A percentile compares a stretch with the other conserved stretches of the same genome.
Conservation (phyloP, 768 basidiomycete genomes). For the Cubamyces sp. region DNA sequence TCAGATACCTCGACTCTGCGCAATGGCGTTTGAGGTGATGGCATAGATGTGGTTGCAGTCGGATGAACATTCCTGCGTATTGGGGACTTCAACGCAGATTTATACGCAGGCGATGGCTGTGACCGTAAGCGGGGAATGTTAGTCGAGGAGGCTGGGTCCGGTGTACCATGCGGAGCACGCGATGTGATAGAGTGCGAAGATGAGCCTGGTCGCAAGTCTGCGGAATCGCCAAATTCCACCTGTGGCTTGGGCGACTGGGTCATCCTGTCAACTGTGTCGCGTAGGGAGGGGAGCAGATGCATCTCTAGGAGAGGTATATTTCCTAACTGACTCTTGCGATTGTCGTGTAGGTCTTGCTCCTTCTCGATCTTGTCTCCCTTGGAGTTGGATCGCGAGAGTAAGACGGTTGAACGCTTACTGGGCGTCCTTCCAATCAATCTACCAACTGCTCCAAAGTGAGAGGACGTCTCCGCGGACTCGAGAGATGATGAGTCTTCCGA, state of each 20-base stretch:
- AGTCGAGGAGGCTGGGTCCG: neutral
- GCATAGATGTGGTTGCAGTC: neutral
- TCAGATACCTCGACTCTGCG: too few species aligned
- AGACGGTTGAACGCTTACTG: constrained; percentile 13
- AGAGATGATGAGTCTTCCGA: constrained; percentile 12
- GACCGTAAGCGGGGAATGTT: constrained; percentile 10
- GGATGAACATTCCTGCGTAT: neutral
- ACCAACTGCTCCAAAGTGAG: constrained; percentile 1
- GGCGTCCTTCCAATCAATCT: constrained; percentile 11
- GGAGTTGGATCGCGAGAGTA: neutral
- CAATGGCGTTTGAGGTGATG: neutral
- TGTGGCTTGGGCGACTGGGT: constrained; percentile 41
- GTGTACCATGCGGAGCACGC: neutral
- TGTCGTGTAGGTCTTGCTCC: constrained; percentile 19
- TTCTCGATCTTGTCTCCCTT: constrained; percentile 17
- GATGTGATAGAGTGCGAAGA: neutral
- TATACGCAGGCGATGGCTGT: neutral
- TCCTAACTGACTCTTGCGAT: constrained; percentile 47
- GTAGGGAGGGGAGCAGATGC: constrained; percentile 67
- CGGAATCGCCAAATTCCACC: constrained; percentile 2
- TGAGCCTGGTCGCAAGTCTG: neutral
- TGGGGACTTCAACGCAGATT: constrained; percentile 10
- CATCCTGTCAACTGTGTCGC: constrained; percentile 77
- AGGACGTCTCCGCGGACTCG: constrained; percentile 6
- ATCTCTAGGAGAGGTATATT: constrained; percentile 65